These are phyloP conservation scores for Talaromyces sp. DNA, from an alignment of 2,329 filamentous ascomycete genomes.

Conservation along the genomic window DNA sequence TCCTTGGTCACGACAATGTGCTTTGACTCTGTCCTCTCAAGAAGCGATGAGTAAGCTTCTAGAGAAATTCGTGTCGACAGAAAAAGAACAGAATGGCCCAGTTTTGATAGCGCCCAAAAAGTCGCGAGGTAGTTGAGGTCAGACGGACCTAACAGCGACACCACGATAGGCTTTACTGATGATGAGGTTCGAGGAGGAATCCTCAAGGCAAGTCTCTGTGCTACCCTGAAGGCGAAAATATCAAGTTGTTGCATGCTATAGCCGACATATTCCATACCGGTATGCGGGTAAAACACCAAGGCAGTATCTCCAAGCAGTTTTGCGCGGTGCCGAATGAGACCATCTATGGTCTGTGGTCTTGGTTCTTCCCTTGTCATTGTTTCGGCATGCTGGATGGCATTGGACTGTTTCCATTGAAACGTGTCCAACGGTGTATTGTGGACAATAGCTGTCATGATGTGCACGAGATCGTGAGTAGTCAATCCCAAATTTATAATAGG, in stretches of 20 bases:
- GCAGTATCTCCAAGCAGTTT: conserved; percentile 30
- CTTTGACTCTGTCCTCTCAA: conserved; percentile 40
- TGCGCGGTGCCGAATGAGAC: conserved; percentile 36
- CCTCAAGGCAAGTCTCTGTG: conserved; percentile 24
- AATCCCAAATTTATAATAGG: background rate
- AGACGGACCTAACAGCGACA: conserved; percentile 50
- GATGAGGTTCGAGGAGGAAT: conserved; percentile 23
- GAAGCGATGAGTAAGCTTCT: conserved; percentile 47
- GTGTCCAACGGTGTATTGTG: background rate
- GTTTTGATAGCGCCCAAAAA: conserved; percentile 49
- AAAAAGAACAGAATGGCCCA: conserved; percentile 53
- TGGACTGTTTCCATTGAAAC: background rate
- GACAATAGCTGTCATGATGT: background rate
- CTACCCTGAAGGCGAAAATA: conserved; percentile 27
- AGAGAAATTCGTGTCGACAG: conserved; percentile 51
- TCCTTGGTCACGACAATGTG: conserved; percentile 29
- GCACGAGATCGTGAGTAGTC: too few species aligned
- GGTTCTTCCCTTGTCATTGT: background rate
- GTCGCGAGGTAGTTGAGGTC: conserved; percentile 53
- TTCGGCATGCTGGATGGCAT: background rate
- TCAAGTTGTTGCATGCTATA: conserved; percentile 47
- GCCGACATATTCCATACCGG: conserved; percentile 43
- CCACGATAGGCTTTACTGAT: conserved; percentile 30
- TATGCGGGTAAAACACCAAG: conserved; percentile 43
- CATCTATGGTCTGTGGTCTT: conserved; percentile 33